Evolutionary conservation across 192 early-diverging fungal species (phyloP).

Genomic region (Linnemannia zychae): DNA sequence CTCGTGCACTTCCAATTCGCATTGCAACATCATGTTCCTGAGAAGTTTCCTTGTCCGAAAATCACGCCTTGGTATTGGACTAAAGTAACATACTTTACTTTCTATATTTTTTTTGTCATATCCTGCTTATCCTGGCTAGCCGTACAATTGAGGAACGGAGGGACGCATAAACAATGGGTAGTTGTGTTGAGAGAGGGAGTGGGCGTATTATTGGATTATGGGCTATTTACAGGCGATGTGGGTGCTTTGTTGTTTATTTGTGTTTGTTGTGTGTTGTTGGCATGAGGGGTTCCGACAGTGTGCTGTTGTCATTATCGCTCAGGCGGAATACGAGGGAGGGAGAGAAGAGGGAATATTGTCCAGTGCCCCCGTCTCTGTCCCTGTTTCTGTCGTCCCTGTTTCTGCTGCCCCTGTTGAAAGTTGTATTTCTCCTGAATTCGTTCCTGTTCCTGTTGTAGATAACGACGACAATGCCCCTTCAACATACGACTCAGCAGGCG

Average conservation of each 20-base stretch:
- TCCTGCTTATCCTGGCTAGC: background rate
- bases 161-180: background rate
- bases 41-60: background rate
- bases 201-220: background rate
- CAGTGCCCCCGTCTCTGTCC: background rate
- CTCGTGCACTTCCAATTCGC: background rate
- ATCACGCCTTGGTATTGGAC: background rate
- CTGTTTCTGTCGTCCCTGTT: conserved; percentile 5
- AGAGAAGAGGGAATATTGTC: background rate
- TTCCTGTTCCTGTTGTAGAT: background rate
- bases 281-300: too few relatives aligned
- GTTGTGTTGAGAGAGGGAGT: background rate
- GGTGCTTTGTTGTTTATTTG: background rate
- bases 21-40: background rate
- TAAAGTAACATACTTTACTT: background rate
- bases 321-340: background rate
- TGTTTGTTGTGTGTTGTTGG: background rate
- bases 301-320: background rate
- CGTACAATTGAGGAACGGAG: background rate
- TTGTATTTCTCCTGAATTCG: background rate
- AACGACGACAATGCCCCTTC: conserved; percentile 8
- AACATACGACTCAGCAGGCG: background rate
- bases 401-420: background rate
- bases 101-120: background rate
- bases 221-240: too few relatives aligned